Evolutionary conservation across 140 eudicot species (phyloP).

Genomic region (Stevia rebaudiana): DNA sequence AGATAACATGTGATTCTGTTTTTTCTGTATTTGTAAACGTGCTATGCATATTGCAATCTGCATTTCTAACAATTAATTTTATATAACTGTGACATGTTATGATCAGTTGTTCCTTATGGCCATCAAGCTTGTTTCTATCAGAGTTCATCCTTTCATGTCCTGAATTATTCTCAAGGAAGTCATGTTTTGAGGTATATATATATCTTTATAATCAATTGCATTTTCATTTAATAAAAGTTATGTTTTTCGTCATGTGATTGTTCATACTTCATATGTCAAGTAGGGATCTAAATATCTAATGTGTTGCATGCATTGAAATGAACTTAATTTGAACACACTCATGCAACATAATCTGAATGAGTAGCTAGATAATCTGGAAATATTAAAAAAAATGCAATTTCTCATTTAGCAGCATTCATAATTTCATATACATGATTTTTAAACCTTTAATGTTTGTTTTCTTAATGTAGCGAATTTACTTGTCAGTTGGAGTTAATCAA

Average conservation of each 20-base stretch:
- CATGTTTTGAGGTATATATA: constrained; percentile 79
- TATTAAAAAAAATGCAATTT: neutral
- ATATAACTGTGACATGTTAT: constrained; percentile 21
- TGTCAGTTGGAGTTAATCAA: neutral
- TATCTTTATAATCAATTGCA: neutral
- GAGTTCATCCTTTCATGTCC: constrained; percentile 90
- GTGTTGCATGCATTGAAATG: neutral
- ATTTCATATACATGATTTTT: neutral
- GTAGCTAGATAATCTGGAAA: neutral
- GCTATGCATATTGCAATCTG: neutral
- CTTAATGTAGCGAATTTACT: neutral
- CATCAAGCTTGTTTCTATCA: constrained; percentile 82
- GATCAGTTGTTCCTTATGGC: constrained; percentile 89
- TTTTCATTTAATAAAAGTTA: neutral
- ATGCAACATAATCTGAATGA: neutral
- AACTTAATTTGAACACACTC: constrained; percentile 6
- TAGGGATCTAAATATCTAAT: neutral
- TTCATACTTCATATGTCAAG: neutral
- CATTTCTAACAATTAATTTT: neutral
- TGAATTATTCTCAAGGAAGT: constrained; percentile 59
- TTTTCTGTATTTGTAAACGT: neutral
- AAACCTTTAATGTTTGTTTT: neutral
- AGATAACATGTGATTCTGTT: neutral
- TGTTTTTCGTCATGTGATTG: neutral
- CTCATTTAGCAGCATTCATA: neutral